phyloP scores from a whole-genome alignment of 345 rosid species.

The Eucalyptus leucophloia region DNA sequence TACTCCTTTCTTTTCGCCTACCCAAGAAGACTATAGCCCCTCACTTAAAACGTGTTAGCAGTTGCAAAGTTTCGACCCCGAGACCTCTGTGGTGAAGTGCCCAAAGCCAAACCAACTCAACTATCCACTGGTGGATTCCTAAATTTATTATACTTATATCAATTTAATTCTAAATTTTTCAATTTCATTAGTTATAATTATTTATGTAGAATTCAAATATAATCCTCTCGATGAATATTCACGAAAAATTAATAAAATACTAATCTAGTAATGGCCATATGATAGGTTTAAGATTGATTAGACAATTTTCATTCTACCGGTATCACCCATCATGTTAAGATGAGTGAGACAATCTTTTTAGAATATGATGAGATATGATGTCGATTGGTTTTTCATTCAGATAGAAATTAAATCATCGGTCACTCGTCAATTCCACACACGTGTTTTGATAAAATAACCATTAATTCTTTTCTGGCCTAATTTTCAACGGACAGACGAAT shows the following conservation, averaged over 20 bases:
- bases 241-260: background rate
- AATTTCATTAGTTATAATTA: background rate
- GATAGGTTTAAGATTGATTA: background rate
- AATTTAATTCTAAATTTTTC: background rate
- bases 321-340: background rate
- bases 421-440: background rate
- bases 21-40: too few relatives aligned
- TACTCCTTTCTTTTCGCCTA: too few relatives aligned
- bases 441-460: background rate
- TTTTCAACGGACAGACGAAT: background rate
- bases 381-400: background rate
- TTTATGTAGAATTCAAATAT: too few relatives aligned
- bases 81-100: too few relatives aligned
- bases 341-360: background rate
- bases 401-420: too few relatives aligned
- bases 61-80: too few relatives aligned
- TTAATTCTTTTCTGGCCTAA: background rate
- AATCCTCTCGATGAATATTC: background rate
- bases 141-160: background rate
- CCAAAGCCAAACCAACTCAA: too few relatives aligned
- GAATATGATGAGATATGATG: accelerated
- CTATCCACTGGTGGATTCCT: too few relatives aligned
- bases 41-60: too few relatives aligned
- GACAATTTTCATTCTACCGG: accelerated
- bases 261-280: background rate